Evolutionary conservation across 345 rosid genomes (phyloP), one percentile per base, ranked within the genome.

Genomic region (Citrus trifoliata): DNA sequence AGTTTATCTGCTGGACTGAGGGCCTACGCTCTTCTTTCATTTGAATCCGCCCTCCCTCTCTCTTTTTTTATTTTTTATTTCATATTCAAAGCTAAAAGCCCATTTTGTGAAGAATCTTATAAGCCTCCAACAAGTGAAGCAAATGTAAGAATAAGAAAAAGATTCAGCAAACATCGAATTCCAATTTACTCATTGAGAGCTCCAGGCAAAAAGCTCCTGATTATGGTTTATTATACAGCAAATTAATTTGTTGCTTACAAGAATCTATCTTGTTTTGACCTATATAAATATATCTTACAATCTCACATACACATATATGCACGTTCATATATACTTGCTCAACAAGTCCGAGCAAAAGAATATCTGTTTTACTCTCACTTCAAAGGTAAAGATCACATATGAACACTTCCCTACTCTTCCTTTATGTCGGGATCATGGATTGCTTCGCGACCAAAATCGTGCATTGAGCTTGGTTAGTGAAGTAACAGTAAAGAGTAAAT

Each of bases 1-100:
- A 79, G 86, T 65, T 79, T 80, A 83, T 83, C 83, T 55, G 30
- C 51, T 76, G 19, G 27, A 19, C 3, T 19, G 30, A 53, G 82
- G 82, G 48, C 80, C 83, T 77, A 76, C 84, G 51, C 75, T 40
- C 61, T 65, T 37, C 3, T 24, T 59, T 42, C 14, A 59, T 75
- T 67, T 66, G 62, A 59, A 67, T 79, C 59, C 33, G 70, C 71
- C 42, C 37, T 74, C 51, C 24, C 46, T 56, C 33, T 46, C n/a
- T n/a, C 28, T 65, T 6, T 68, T 16, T 46, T 10, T 0, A 5
- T 32, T 24, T 74, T 61, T 53, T 53, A 35, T 48, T 13, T 42
- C 55, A 73, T 35, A 53, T 74, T 13, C 58, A 42, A 63, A 21
- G 38, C 60, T 62, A 10, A 16, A 38, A 27, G 7, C 7, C 58